A percentile compares a stretch with the other conserved stretches of the same genome.
Conservation (phyloP, 1,284 basidiomycete species). For the Tylopilus sp. region DNA sequence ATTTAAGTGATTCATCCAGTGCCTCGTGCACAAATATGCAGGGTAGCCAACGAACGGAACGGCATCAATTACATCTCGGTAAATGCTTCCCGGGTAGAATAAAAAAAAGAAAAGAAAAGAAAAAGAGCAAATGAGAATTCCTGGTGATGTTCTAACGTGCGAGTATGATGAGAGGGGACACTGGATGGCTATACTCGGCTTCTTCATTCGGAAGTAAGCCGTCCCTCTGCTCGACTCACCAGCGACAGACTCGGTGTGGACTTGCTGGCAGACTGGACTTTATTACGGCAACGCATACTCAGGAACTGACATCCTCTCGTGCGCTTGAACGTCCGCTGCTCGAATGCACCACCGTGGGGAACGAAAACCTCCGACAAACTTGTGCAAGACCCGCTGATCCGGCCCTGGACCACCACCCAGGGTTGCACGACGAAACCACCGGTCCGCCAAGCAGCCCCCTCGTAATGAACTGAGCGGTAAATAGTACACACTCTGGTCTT, state of each 20-base stretch:
- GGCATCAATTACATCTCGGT: slow-evolving; percentile 35
- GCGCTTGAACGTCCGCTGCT: neutral
- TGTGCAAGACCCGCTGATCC: slow-evolving; percentile 1
- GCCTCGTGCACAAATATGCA: slow-evolving; percentile 34
- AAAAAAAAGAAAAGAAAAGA: neutral
- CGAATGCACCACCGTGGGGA: slow-evolving; percentile 14
- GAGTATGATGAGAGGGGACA: slow-evolving; percentile 15
- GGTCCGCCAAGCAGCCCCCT: slow-evolving; percentile 18
- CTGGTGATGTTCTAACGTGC: slow-evolving; percentile 16
- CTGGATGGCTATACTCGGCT: slow-evolving; percentile 19
- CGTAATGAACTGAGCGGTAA: slow-evolving; percentile 26
- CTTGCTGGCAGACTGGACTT: no score
- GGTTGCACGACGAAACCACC: slow-evolving; percentile 13
- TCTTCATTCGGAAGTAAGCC: slow-evolving; percentile 23
- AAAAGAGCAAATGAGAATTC: slow-evolving; percentile 18
- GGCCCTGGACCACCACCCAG: slow-evolving; percentile 14
- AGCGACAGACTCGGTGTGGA: no score
- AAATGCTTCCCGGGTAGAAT: slow-evolving; percentile 21
- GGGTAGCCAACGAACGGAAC: slow-evolving; percentile 26
- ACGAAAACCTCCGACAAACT: slow-evolving; percentile 1
- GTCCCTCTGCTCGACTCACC: no score
- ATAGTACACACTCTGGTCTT: neutral
- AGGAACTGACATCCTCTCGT: slow-evolving; percentile 22
- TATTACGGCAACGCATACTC: slow-evolving; percentile 9
- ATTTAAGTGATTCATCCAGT: slow-evolving; percentile 32